Evolutionary conservation across 495 filamentous ascomycete genomes (phyloP), one percentile per base, ranked within the genome.

Genomic region (Penicillium dipodomyicola): DNA sequence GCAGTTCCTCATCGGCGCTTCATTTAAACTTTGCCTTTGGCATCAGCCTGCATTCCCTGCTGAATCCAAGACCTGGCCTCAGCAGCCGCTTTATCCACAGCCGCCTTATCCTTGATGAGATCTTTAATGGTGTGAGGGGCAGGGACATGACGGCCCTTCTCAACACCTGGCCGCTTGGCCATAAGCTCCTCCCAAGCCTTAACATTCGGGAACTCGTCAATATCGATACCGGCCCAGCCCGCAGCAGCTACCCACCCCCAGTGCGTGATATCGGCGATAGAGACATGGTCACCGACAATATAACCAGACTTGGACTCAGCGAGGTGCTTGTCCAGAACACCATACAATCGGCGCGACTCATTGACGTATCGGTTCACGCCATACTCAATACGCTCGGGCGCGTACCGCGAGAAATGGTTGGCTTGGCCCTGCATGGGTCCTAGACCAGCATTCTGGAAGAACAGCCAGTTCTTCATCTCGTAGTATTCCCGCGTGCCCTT

Each of bases 371-470:
- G 85, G 56, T 86, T 83, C 56, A 95, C 83, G 51, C 87, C 91
- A 72, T 96, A 97, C 60, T 87, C 77, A 65, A 96, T 92, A 68
- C 82, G 87, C 69, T 94, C 90, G 4, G 92, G 90, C 8, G 92
- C 91, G 63, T 94, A 96, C 65, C 90, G 85, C 27, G 67, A 73
- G 73, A 96, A 97, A 70, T 97, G 93, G 74, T 96, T 95, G 5
- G 91, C 84, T 70, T 97, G 91, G 11, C 88, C 91, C 68, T 96
- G 92, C 91, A 96, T 96, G 11, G 92, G 92, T 3, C 92, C 92
- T 5, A 96, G 76, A 22, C 92, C 92, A 2, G 88, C 88, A 67
- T 89, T 85, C 51, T 82, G 74, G 74, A 82, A 87, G 68, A 80
- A 86, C 65, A 89, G 70, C 92, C 91, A 97, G 70, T 80, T 89